Evolutionary conservation across 306 rosid genomes (phyloP).

Genomic region (Quercus dentata): DNA sequence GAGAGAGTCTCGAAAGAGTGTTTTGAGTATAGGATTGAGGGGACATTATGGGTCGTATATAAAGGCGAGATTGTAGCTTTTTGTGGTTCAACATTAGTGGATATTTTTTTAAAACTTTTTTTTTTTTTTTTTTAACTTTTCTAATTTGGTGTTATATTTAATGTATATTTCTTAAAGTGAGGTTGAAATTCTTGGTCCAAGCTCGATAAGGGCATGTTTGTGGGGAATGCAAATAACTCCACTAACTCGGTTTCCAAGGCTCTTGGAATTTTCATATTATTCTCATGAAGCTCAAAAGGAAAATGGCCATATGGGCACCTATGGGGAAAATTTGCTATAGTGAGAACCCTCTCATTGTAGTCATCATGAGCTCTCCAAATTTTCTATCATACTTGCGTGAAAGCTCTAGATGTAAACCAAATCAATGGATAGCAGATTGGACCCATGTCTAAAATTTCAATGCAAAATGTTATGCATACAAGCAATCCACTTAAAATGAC

Average conservation of each 20-base stretch:
- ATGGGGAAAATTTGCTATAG: neutral
- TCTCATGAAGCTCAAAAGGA: conserved; percentile 24
- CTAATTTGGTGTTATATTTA: neutral
- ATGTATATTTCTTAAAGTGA: conserved; percentile 20
- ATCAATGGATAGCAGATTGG: neutral
- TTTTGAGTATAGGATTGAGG: conserved; percentile 39
- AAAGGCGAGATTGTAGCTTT: conserved; percentile 62
- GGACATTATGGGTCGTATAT: conserved; percentile 70
- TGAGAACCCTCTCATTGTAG: neutral
- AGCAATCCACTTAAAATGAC: no score
- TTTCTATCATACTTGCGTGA: neutral
- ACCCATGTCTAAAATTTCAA: neutral
- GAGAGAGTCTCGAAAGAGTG: conserved; percentile 17
- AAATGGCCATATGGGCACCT: neutral
- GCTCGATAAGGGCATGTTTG: conserved; percentile 74
- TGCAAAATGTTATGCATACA: neutral
- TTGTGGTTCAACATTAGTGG: conserved; percentile 29
- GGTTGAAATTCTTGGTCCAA: conserved; percentile 62
- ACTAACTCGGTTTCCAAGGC: conserved; percentile 94
- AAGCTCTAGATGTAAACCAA: neutral
- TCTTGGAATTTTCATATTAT: conserved; percentile 70
- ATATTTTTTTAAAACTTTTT: neutral
- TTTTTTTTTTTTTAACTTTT: neutral
- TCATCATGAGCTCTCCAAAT: neutral
- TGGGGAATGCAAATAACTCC: conserved; percentile 83